A percentile compares a stretch with the other conserved stretches of the same genome.
Conservation (phyloP, 23 red algal genomes). For the Gracilaria gracilis region DNA sequence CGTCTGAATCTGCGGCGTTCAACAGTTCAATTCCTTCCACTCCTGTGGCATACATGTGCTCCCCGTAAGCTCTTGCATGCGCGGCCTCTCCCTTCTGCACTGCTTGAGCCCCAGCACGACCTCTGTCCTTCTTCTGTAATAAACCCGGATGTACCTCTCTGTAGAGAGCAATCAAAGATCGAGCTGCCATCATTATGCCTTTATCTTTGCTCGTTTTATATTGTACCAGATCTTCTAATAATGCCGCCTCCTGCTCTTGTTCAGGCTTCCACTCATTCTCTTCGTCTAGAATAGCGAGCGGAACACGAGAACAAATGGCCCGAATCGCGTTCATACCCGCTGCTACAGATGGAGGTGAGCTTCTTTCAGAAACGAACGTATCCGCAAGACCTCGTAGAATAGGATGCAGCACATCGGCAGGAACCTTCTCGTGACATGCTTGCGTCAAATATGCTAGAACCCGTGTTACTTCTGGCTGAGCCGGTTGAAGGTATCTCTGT, state of each 20-base stretch:
- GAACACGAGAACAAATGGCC: slow-evolving; percentile 84
- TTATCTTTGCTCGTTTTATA: slow-evolving; percentile 83
- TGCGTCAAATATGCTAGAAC: slow-evolving; percentile 85
- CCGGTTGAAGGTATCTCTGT: slow-evolving; percentile 91
- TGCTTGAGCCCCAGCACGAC: slow-evolving; percentile 49
- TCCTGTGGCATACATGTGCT: slow-evolving; percentile 35
- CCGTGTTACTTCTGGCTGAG: slow-evolving; percentile 82
- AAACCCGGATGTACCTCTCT: slow-evolving; percentile 82
- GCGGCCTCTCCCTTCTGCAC: slow-evolving; percentile 44
- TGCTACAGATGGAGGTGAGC: slow-evolving; percentile 79
- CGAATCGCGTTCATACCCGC: slow-evolving; percentile 93
- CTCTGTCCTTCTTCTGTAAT: slow-evolving; percentile 85
- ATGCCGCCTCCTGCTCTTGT: slow-evolving; percentile 64
- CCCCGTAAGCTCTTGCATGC: slow-evolving; percentile 52
- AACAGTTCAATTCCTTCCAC: slow-evolving; percentile 78
- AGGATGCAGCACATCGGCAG: slow-evolving; percentile 84
- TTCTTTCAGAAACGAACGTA: slow-evolving; percentile 90
- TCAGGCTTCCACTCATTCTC: slow-evolving; percentile 59
- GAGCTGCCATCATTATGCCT: slow-evolving; percentile 95
- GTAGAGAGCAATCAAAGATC: slow-evolving; percentile 84
- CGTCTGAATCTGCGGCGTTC: slow-evolving; percentile 39
- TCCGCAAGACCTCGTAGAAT: slow-evolving; percentile 88
- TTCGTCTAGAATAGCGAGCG: slow-evolving; percentile 87
- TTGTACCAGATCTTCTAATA: slow-evolving; percentile 85
- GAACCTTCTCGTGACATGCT: slow-evolving; percentile 82